Evolutionary conservation across 2,329 filamentous ascomycete species (phyloP).

Genomic region (Exophiala oligosperma): DNA sequence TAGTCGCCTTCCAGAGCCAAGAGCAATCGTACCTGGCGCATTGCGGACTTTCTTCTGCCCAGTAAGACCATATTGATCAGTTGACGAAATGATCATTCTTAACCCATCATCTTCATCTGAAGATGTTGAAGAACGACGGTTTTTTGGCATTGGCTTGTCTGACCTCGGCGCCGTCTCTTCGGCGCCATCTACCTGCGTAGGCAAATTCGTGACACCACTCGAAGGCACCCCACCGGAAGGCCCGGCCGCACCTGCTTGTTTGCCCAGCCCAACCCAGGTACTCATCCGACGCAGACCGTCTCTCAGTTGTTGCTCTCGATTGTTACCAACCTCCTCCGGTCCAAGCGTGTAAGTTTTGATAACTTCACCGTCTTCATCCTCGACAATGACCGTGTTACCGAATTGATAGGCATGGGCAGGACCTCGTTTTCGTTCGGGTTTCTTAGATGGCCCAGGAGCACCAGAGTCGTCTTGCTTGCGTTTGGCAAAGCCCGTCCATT

Average conservation of each 20-base stretch:
- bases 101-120: constrained; percentile 59
- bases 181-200: constrained; percentile 34
- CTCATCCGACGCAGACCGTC: constrained; percentile 60
- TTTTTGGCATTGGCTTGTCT: constrained; percentile 22
- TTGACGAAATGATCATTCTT: constrained; percentile 61
- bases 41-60: constrained; percentile 40
- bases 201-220: background rate
- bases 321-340: constrained; percentile 29
- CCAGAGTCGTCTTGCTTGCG: constrained; percentile 34
- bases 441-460: constrained; percentile 25
- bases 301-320: constrained; percentile 39
- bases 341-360: constrained; percentile 69
- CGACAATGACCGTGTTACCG: constrained; percentile 69
- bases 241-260: constrained; percentile 20
- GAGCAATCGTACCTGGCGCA: constrained; percentile 22
- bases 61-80: constrained; percentile 36
- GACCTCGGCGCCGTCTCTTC: constrained; percentile 31
- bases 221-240: background rate
- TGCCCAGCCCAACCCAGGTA: constrained; percentile 55
- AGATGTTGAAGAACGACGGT: constrained; percentile 1
- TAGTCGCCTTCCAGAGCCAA: constrained; percentile 54
- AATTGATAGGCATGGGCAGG: constrained; percentile 68
- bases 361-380: constrained; percentile 68
- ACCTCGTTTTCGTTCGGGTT: constrained; percentile 43
- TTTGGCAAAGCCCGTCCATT: constrained; percentile 46